Percentiles rank a stretch among this genome's conserved stretches.
Evolutionary conservation across 1,284 basidiomycete genomes (phyloP).

Genomic region (Schizopora paradoxa): DNA sequence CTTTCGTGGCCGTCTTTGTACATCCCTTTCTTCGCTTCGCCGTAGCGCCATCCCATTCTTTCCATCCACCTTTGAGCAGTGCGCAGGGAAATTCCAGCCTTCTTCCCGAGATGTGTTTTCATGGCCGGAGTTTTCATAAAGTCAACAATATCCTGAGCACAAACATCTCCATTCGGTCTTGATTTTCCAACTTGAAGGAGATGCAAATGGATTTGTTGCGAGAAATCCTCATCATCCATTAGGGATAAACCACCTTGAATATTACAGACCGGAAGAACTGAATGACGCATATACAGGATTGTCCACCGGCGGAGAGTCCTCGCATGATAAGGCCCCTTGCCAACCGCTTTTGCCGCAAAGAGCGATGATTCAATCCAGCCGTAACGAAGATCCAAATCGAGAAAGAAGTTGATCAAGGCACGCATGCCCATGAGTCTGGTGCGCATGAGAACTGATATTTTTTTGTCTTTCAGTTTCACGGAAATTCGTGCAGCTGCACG

Average conservation of each 20-base stretch:
- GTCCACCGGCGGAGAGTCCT: slow-evolving; percentile 6
- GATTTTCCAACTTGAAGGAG: slow-evolving; percentile 14
- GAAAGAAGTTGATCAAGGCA: slow-evolving; percentile 7
- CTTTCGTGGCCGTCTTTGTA: slow-evolving; percentile 32
- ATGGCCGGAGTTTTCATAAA: slow-evolving; percentile 24
- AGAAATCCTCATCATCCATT: slow-evolving; percentile 24
- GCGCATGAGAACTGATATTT: slow-evolving; percentile 5
- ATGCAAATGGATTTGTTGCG: slow-evolving; percentile 16
- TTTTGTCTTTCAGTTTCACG: slow-evolving; percentile 7
- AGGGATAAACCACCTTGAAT: slow-evolving; percentile 1
- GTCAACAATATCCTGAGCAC: slow-evolving; percentile 27
- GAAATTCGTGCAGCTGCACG: neutral
- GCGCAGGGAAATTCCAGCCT: slow-evolving; percentile 17
- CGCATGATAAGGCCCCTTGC: neutral
- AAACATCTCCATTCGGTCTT: slow-evolving; percentile 26
- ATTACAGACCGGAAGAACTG: neutral
- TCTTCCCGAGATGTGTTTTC: slow-evolving; percentile 18
- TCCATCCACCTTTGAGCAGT: slow-evolving; percentile 29
- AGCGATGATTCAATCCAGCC: slow-evolving; percentile 3
- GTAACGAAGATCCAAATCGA: neutral
- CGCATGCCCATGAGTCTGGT: neutral
- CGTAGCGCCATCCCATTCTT: slow-evolving; percentile 21
- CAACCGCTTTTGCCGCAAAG: slow-evolving; percentile 1
- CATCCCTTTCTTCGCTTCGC: slow-evolving; percentile 25
- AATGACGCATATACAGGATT: neutral